phyloP scores from a whole-genome alignment of 805 yeast genomes.

The Nakazawaea sp. region DNA sequence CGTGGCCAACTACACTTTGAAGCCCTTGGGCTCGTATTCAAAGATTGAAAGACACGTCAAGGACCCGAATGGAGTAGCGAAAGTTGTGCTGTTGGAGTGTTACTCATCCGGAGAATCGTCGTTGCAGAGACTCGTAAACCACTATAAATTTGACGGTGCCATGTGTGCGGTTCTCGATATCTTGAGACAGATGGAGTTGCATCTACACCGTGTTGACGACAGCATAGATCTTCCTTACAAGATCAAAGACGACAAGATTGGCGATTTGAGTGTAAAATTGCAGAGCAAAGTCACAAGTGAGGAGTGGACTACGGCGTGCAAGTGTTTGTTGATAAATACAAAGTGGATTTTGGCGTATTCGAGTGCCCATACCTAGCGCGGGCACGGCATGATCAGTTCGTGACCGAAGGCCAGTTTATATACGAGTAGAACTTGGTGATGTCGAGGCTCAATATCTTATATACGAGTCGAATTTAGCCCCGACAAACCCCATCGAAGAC shows the following conservation, averaged over 20 bases:
- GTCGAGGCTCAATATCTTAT: constrained; percentile 3
- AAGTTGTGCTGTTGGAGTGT: constrained; percentile 43
- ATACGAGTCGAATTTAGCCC: constrained; percentile 16
- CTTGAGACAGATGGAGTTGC: constrained; percentile 41
- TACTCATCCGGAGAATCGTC: constrained; percentile 69
- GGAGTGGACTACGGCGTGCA: constrained; percentile 90
- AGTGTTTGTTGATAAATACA: constrained; percentile 67
- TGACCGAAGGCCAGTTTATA: not conserved
- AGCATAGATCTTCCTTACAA: constrained; percentile 66
- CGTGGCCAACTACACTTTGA: constrained; percentile 52
- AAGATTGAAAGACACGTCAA: constrained; percentile 52
- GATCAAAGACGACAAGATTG: constrained; percentile 66
- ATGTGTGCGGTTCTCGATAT: constrained; percentile 73
- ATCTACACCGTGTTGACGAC: constrained; percentile 37
- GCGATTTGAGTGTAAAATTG: constrained; percentile 68
- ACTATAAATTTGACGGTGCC: constrained; percentile 71
- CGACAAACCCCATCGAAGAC: constrained; percentile 17
- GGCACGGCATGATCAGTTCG: not conserved
- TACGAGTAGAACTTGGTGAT: no score
- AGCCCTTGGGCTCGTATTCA: constrained; percentile 83
- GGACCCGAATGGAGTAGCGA: constrained; percentile 27
- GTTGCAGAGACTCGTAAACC: constrained; percentile 62
- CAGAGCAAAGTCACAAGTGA: constrained; percentile 56
- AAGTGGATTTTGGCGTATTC: constrained; percentile 84
- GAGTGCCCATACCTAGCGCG: constrained; percentile 24